Conservation (phyloP, 2,329 filamentous ascomycete species). For the Penicillium crustosum region DNA sequence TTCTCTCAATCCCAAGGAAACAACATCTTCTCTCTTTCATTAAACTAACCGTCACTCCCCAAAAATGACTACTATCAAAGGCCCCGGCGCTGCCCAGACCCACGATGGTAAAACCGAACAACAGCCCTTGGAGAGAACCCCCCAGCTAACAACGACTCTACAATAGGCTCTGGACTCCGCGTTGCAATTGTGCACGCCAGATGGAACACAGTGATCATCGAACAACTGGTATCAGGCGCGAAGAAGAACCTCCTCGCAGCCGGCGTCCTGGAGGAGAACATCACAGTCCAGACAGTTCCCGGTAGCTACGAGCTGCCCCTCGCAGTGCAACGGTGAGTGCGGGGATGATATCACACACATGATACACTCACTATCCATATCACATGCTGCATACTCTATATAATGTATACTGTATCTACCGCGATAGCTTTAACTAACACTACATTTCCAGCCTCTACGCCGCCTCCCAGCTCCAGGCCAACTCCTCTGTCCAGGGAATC, state of each 20-base stretch:
- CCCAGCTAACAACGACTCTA: constrained; percentile 9
- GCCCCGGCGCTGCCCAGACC: constrained; percentile 58
- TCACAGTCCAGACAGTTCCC: constrained; percentile 84
- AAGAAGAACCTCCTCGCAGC: constrained; percentile 73
- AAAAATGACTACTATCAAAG: constrained; percentile 59
- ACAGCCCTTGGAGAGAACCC: background rate
- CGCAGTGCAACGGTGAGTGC: constrained; percentile 72
- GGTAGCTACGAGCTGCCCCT: constrained; percentile 94
- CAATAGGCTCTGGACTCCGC: constrained; percentile 67
- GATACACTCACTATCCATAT: background rate
- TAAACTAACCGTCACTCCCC: background rate
- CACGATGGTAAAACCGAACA: constrained; percentile 54
- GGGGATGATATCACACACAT: background rate
- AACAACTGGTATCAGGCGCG: constrained; percentile 76
- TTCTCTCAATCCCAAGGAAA: background rate
- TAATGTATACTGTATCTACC: background rate
- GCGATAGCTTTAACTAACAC: background rate
- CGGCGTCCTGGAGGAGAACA: constrained; percentile 84
- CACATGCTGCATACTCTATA: background rate
- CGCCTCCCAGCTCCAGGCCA: constrained; percentile 80
- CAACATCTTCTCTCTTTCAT: background rate
- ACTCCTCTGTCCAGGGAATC: constrained; percentile 42
- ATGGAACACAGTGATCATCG: constrained; percentile 90
- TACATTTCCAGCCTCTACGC: constrained; percentile 65
- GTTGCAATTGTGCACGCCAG: constrained; percentile 94